Evolutionary conservation across 148 eudicot genomes (phyloP).

Genomic region (Drosera capensis): DNA sequence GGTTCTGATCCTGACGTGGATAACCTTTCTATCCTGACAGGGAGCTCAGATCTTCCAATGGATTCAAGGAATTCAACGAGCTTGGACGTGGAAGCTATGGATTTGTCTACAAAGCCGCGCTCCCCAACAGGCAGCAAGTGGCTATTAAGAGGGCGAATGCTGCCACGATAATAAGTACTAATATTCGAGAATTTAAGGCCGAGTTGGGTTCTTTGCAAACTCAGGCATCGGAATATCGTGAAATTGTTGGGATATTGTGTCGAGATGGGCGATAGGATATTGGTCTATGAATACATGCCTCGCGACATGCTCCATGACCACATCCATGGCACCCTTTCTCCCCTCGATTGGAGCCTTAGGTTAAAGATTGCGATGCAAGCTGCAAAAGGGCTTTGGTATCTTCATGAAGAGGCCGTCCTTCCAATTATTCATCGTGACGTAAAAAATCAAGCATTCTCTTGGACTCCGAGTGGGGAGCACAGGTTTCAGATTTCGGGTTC

Average conservation of each 20-base stretch:
- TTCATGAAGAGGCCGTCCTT: conserved; percentile 53
- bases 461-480: conserved; percentile 76
- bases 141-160: conserved; percentile 95
- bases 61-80: conserved; percentile 96
- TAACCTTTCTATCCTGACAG: no score
- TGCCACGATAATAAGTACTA: conserved; percentile 86
- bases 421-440: conserved; percentile 70
- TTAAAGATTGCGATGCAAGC: conserved; percentile 74
- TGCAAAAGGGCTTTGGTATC: conserved; percentile 82
- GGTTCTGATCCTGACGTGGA: conserved; percentile 34
- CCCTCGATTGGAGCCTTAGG: conserved; percentile 59
- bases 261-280: conserved; percentile 94
- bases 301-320: conserved; percentile 89
- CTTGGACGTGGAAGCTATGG: conserved; percentile 95
- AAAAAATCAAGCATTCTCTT: conserved; percentile 72
- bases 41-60: no score
- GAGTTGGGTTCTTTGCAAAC: conserved; percentile 75
- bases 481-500: conserved; percentile 73
- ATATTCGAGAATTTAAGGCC: conserved; percentile 64
- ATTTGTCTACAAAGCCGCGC: conserved; percentile 78
- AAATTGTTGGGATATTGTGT: conserved; percentile 83
- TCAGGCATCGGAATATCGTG: conserved; percentile 68
- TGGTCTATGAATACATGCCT: conserved; percentile 86
- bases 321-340: conserved; percentile 79
- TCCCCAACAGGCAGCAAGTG: conserved; percentile 70